Conservation (phyloP, 192 early-diverging fungal genomes). For the Entophlyctis helioformis region DNA sequence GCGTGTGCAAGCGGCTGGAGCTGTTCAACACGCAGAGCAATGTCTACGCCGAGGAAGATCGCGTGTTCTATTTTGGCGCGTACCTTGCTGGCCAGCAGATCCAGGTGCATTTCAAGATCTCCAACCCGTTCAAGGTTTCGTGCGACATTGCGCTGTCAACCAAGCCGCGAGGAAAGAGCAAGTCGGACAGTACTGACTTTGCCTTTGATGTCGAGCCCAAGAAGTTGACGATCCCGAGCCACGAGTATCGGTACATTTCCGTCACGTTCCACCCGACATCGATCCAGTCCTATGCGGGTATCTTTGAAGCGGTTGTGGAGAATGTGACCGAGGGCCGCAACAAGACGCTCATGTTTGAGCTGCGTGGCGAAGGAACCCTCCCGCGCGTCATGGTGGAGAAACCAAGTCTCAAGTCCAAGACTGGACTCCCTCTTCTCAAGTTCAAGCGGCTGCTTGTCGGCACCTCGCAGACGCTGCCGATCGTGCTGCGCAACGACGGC, state of each 20-base stretch:
- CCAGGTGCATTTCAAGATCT: conserved; percentile 43
- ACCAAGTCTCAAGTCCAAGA: conserved; percentile 22
- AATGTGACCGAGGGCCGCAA: conserved; percentile 35
- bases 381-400: conserved; percentile 39
- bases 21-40: conserved; percentile 35
- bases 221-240: conserved; percentile 39
- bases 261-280: conserved; percentile 44
- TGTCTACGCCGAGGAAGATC: conserved; percentile 53
- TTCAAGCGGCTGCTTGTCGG: conserved; percentile 38
- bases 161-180: conserved; percentile 30
- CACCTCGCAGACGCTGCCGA: conserved; percentile 20
- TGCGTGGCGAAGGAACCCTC: conserved; percentile 47
- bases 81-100: conserved; percentile 42
- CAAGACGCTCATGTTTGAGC: conserved; percentile 38
- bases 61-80: conserved; percentile 46
- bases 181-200: conserved; percentile 37
- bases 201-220: conserved; percentile 52
- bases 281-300: conserved; percentile 44
- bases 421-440: conserved; percentile 23
- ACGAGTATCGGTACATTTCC: conserved; percentile 41
- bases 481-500: conserved; percentile 42
- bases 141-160: conserved; percentile 39
- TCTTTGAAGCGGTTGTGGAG: conserved; percentile 48
- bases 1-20: conserved; percentile 45
- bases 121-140: conserved; percentile 49